phyloP scores from a whole-genome alignment of 768 basidiomycete species.

The Boletellus emodensis region DNA sequence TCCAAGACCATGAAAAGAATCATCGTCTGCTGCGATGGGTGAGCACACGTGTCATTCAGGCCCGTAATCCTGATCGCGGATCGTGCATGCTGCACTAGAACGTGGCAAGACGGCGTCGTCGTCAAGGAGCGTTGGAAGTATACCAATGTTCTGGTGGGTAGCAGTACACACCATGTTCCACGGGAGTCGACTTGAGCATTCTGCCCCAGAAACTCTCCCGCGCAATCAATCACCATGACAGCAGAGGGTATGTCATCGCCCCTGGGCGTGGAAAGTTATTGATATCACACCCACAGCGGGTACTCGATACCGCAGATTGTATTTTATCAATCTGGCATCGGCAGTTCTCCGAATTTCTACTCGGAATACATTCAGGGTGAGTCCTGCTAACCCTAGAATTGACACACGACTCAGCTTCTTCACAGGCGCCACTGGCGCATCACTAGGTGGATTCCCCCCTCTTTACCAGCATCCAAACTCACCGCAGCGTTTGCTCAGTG shows the following conservation, averaged over 20 bases:
- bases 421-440: conserved; percentile 59
- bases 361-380: conserved; percentile 59
- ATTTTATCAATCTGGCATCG: conserved; percentile 62
- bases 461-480: not conserved
- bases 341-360: conserved; percentile 53
- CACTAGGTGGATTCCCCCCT: conserved; percentile 43
- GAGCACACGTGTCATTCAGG: conserved; percentile 15
- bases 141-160: conserved; percentile 53
- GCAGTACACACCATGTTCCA: not conserved
- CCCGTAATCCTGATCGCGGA: not conserved
- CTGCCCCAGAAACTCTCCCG: conserved; percentile 48
- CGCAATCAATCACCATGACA: conserved; percentile 48
- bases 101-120: conserved; percentile 66
- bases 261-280: not conserved
- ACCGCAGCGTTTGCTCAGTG: conserved; percentile 32
- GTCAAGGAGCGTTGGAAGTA: conserved; percentile 42
- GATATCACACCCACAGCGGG: conserved; percentile 19
- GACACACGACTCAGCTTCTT: conserved; percentile 7
- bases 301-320: conserved; percentile 56
- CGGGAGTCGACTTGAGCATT: not conserved
- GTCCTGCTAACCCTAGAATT: conserved; percentile 4
- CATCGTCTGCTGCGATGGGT: conserved; percentile 76
- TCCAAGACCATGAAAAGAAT: conserved; percentile 50
- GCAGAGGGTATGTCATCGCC: conserved; percentile 28
- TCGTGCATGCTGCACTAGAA: conserved; percentile 36